Evolutionary conservation across 805 yeast species (phyloP).

Genomic region (Pichia occidentalis): DNA sequence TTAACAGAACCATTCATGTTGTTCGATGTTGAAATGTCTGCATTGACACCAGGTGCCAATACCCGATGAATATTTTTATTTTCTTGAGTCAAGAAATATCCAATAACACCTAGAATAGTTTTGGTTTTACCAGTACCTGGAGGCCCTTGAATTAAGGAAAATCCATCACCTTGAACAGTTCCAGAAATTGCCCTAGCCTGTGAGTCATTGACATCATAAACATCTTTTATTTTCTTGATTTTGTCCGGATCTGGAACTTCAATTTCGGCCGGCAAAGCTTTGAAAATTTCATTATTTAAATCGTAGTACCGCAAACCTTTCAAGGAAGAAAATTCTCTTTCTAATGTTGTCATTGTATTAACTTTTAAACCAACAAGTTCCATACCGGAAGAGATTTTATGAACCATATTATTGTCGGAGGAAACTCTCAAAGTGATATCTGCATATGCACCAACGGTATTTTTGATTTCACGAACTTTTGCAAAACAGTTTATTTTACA

Average conservation of each 20-base stretch:
- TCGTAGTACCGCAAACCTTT: conserved; percentile 80
- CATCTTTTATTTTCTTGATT: conserved; percentile 36
- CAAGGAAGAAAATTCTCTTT: conserved; percentile 84
- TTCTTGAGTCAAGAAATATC: conserved; percentile 51
- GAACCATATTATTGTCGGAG: conserved; percentile 41
- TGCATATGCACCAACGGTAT: conserved; percentile 53
- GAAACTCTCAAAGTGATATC: conserved; percentile 72
- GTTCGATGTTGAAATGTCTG: conserved; percentile 5
- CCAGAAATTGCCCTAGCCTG: conserved; percentile 88
- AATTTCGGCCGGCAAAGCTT: conserved; percentile 54
- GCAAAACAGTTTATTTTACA: conserved; percentile 62
- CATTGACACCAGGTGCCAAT: conserved; percentile 10
- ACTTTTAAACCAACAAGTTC: conserved; percentile 64
- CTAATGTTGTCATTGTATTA: conserved; percentile 85
- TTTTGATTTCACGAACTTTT: conserved; percentile 67
- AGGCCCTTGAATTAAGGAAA: conserved; percentile 93
- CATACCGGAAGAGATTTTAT: conserved; percentile 55
- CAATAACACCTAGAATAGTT: conserved; percentile 87
- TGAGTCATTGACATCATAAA: conserved; percentile 68
- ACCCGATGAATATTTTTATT: conserved; percentile 10
- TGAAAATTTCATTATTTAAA: conserved; percentile 55
- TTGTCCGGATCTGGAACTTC: conserved; percentile 31
- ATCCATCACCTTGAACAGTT: conserved; percentile 61
- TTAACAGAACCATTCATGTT: conserved; percentile 3
- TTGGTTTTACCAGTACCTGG: conserved; percentile 99